These are phyloP conservation scores for Limnanthes douglasii DNA, from an alignment of 345 rosid genomes.

Conservation along the genomic window DNA sequence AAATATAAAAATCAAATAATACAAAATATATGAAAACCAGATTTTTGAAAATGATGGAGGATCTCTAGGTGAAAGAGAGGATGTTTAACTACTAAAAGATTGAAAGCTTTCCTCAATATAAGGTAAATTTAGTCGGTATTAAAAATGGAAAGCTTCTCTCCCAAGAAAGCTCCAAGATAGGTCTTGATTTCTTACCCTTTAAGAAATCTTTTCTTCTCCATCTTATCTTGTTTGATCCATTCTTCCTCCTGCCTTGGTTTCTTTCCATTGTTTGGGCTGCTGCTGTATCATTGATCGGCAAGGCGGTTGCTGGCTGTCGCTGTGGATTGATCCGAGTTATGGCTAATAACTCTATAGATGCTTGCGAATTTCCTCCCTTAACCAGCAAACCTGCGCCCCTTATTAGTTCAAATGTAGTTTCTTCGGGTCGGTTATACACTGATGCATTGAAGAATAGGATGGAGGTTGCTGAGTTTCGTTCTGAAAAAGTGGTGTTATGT, in stretches of 20 bases:
- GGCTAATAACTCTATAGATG: too few species aligned
- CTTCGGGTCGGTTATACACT: too few species aligned
- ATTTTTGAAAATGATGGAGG: neutral
- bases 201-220: neutral
- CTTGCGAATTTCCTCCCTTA: too few species aligned
- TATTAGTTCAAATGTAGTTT: too few species aligned
- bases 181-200: conserved; percentile 8
- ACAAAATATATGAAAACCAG: neutral
- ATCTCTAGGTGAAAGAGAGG: too few species aligned
- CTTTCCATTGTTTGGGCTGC: neutral
- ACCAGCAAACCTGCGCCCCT: too few species aligned
- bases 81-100: neutral
- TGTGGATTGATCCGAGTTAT: too few species aligned
- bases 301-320: neutral
- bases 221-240: too few species aligned
- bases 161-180: neutral
- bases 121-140: conserved; percentile 8
- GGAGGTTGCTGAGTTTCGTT: too few species aligned
- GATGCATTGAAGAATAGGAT: too few species aligned
- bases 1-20: neutral
- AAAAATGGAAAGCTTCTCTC: conserved; percentile 4
- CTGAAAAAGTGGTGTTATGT: too few species aligned
- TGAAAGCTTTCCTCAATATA: conserved; percentile 3
- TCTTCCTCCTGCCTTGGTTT: neutral
- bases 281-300: neutral